Base-by-base conservation (phyloP, 2,329 filamentous ascomycete genomes). In the Sarocladiaceae sp. region DNA sequence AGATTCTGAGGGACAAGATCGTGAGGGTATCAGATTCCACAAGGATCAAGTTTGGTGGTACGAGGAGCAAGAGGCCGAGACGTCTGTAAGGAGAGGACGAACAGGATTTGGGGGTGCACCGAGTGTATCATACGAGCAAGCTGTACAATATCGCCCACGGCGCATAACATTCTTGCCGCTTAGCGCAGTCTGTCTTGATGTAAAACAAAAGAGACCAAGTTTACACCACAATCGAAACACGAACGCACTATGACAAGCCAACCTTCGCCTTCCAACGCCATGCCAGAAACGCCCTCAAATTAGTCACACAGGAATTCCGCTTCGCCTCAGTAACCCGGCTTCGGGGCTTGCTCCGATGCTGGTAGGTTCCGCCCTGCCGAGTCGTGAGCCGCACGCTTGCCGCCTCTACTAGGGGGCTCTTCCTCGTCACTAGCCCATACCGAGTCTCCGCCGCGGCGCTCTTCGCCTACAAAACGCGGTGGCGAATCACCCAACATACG, bases 41-140 rank as follows among this genome's bases (percentile, higher is more conserved):
- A 45, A 85, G 85, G 57, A 66, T 97, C 65, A 98, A 98, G 73
- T 95, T 97, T 73, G 93, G 90, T 67, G 94, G 93, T 59, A 88
- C 86, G 31, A 86, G 90, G 66, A 91, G 88, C 70, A 78, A 77
- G 64, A 87, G 83, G 62, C 84, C 82, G 31, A 90, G 90, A 67
- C 84, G 93, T 70, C 68, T 97, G 70, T 70, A 64, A 51, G 42
- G 31, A 45, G 24, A 32, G 24, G 32, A 37, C 40, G 42, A 45
- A 29, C n/a, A n/a, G 43, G 43, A 48, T 27, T 39, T 4, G 46
- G 27, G 27, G 35, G 29, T 19, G 23, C 35, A 44, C 33, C 18
- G 24, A 23, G 18, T 50, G 45, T 49, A 49, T 39, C 16, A 48
- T 48, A 41, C 13, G 24, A 41, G 37, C 37, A 41, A 41, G 37